These are phyloP conservation scores for Sordariomycetes sp. DNA, from an alignment of 2,329 filamentous ascomycete species.

Conservation along the genomic window DNA sequence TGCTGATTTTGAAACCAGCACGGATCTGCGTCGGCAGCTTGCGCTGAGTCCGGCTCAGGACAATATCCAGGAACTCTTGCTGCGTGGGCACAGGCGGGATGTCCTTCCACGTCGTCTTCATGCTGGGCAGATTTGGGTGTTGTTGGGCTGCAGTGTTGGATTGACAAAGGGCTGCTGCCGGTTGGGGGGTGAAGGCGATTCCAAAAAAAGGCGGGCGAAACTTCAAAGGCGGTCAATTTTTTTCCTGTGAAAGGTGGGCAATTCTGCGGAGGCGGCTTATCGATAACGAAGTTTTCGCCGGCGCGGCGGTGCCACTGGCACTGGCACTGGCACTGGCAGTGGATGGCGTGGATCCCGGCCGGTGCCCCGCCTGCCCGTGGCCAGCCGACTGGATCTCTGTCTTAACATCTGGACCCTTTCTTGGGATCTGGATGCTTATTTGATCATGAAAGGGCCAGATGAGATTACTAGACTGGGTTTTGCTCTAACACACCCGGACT, in stretches of 20 bases:
- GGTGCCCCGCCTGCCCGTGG: no score
- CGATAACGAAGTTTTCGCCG: no score
- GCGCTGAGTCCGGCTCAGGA: conserved; percentile 86
- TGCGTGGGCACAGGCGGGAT: conserved; percentile 84
- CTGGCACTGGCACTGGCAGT: no score
- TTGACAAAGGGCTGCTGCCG: background rate
- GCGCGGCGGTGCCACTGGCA: no score
- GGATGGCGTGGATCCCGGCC: no score
- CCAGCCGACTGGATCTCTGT: no score
- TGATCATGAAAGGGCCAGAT: no score
- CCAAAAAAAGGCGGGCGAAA: background rate
- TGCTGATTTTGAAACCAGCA: conserved; percentile 85
- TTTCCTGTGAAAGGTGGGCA: conserved; percentile 7
- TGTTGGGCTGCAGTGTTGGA: background rate
- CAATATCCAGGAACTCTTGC: conserved; percentile 96
- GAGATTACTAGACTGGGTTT: no score
- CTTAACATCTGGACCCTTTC: no score
- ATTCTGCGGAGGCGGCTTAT: conserved; percentile 2
- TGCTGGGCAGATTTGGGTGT: conserved; percentile 25
- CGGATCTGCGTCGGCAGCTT: conserved; percentile 92
- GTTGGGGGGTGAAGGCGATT: background rate
- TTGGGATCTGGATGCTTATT: no score
- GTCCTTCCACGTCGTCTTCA: conserved; percentile 62
- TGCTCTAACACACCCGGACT: no score
- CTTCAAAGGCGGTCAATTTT: conserved; percentile 10